Base-by-base conservation (phyloP, 148 eudicot genomes). In the Pouteria glomerata region DNA sequence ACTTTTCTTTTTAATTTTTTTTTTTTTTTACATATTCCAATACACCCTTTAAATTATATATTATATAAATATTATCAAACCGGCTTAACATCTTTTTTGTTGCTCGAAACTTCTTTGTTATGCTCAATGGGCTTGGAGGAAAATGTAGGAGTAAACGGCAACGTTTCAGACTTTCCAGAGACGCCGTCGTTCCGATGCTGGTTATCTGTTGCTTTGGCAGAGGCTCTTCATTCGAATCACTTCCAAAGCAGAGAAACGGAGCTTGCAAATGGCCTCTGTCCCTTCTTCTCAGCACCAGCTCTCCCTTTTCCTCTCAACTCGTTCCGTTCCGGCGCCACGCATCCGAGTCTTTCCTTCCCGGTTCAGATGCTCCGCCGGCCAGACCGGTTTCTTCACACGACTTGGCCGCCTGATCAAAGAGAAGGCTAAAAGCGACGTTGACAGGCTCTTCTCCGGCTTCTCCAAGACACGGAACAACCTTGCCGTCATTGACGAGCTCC, bases 401-500 rank as follows among this genome's bases (percentile, higher is more conserved):
- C 83, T 95, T 7, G 98, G 98, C 1, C 84, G 98, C 21, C 70
- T 95, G 35, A 84, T 95, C 69, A 95, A 95, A 61, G 98, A 91
- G 75, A 95, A 95, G 47, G 98, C 98, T 18, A 91, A 95, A 53
- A 89, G 93, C 68, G 98, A 95, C 60, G 96, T 91, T 3, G 98
- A 95, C 67, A 95, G 89, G 75, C 48, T 91, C 0, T 88, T 95
- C 79, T 95, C 98, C 0, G 98, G 98, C 1, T 95, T 95, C 65
- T 77, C 97, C n/a, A 95, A 95, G 80, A 95, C 98, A 14, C 83
- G 97, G 44, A 90, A 88, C 42, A 95, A 91, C 44, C 87, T 95
- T 44, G 97, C 98, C 26, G 97, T 95, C n/a, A 71, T 95, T 16
- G 97, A 95, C 61, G 97, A 91, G 78, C 87, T 95, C 15, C 85